Evolutionary conservation across 441 rosid species (phyloP).

Genomic region (Croton laevigatus): DNA sequence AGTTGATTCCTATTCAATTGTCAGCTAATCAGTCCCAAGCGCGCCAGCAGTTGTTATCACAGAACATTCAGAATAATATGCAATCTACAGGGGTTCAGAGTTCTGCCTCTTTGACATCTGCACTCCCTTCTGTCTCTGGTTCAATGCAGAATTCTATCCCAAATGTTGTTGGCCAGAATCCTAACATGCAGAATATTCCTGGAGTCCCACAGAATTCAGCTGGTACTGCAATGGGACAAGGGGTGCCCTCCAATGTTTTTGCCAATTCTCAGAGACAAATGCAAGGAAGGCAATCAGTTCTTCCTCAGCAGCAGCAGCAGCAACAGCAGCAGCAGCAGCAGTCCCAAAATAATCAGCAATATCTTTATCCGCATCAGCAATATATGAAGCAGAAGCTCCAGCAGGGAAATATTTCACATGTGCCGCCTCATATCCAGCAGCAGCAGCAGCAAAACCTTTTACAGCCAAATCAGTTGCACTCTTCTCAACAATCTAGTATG

Average conservation of each 20-base stretch:
- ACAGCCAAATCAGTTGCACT: slow-evolving; percentile 65
- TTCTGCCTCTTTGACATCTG: slow-evolving; percentile 60
- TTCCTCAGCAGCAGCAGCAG: slow-evolving; percentile 71
- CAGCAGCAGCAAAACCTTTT: slow-evolving; percentile 58
- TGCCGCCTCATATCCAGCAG: slow-evolving; percentile 28
- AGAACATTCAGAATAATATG: slow-evolving; percentile 62
- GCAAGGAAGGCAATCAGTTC: slow-evolving; percentile 66
- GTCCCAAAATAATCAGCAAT: slow-evolving; percentile 54
- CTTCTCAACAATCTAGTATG: slow-evolving; percentile 73
- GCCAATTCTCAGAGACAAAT: slow-evolving; percentile 68
- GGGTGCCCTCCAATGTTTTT: slow-evolving; percentile 53
- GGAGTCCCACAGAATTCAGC: slow-evolving; percentile 59
- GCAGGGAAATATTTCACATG: slow-evolving; percentile 53
- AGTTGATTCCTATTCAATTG: slow-evolving; percentile 46
- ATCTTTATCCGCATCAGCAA: slow-evolving; percentile 56
- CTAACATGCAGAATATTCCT: slow-evolving; percentile 59
- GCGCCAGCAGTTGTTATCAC: slow-evolving; percentile 59
- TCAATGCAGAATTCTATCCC: slow-evolving; percentile 51
- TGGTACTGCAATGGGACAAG: slow-evolving; percentile 55
- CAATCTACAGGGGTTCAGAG: slow-evolving; percentile 55
- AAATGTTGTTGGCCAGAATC: slow-evolving; percentile 50
- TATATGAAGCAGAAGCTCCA: slow-evolving; percentile 59
- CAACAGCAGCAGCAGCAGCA: slow-evolving; percentile 60
- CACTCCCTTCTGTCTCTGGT: slow-evolving; percentile 59
- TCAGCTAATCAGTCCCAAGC: slow-evolving; percentile 63